Evolutionary conservation across 306 rosid genomes (phyloP), one percentile per base, ranked within the genome.

Genomic region (Crataegus laevigata): DNA sequence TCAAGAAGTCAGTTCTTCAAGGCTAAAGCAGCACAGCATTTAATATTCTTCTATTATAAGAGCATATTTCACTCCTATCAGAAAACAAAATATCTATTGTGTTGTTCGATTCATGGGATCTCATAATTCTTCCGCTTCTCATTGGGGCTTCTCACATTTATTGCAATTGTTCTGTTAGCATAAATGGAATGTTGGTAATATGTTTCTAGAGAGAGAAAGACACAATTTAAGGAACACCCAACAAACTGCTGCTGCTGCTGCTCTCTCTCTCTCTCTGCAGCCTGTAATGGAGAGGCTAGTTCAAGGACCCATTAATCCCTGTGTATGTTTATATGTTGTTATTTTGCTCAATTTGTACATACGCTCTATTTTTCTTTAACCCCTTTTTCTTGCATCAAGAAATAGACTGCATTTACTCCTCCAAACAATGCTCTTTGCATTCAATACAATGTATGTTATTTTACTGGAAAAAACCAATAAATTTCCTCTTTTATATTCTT

Each of bases 261-360:
- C 59, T 54, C 12, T 7, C 25, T 55, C 60, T n/a, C 52, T 54
- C 76, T 61, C 54, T 26, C 83, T 82, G 72, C 80, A 54, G 71
- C 84, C 50, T 71, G 38, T 68, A 71, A 94, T 94, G 98, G 93
- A 94, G 89, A 84, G 90, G 78, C 54, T 50, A 15, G 90, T 90
- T 61, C 93, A 90, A 89, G 96, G 87, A 91, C 98, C 93, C 86
- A 76, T 90, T 71, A 84, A 88, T 83, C 86, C 96, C 73, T 89
- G 81, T 80, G 96, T 94, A 90, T 88, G 97, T 80, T 68, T 30
- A 77, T 50, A 18, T 50, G 54, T 47, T 45, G 42, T 26, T 32
- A 25, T 69, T 79, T 36, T 30, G 6, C 78, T 59, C 69, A 5
- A 51, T 26, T 75, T 40, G 63, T 18, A 21, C 32, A 54, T 25